Base-by-base conservation (phyloP, 441 rosid species). In the Jatropha multifida region DNA sequence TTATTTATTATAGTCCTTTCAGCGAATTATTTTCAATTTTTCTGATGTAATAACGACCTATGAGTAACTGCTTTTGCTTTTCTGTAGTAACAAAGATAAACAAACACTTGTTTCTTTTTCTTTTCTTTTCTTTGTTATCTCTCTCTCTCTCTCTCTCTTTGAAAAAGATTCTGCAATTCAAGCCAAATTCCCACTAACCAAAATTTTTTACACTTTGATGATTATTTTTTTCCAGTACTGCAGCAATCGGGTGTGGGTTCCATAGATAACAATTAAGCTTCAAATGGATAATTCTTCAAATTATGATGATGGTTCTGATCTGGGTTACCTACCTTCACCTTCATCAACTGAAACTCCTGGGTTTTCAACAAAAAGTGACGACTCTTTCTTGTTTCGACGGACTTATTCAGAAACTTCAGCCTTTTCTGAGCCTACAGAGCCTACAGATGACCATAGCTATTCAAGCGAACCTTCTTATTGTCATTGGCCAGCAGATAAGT, bases 381-480 rank as follows among this genome's bases (percentile, higher is more conserved):
- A 87, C 68, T 95, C 97, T 7, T 88, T 82, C 69, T 59, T 83
- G 65, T 89, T 85, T 68, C 79, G 82, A 77, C 75, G 91, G 77
- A 89, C 92, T 78, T 88, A 72, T 74, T 94, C 97, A 0, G 92
- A 85, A 79, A 81, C 88, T 46, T 93, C 93, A 12, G 88, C 84
- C 17, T 81, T 84, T 58, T 89, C 95, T 67, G 97, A 89, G 44
- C 86, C 85, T 8, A 58, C 79, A 27, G 97, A 89, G 44, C 86
- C 85, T 8, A 58, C 79, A 27, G 94, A 92, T 71, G 92, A 87
- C 13, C 79, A 77, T 61, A 85, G 90, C 68, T 85, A 66, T 78
- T 85, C 86, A 61, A 85, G 92, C 73, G 97, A 90, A 76, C 84
- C 92, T 79, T 93, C 97, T 64, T 94, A 97, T 73, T 79, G 65